These are phyloP conservation scores for Terana coerulea DNA, from an alignment of 768 basidiomycete species.

Conservation along the genomic window DNA sequence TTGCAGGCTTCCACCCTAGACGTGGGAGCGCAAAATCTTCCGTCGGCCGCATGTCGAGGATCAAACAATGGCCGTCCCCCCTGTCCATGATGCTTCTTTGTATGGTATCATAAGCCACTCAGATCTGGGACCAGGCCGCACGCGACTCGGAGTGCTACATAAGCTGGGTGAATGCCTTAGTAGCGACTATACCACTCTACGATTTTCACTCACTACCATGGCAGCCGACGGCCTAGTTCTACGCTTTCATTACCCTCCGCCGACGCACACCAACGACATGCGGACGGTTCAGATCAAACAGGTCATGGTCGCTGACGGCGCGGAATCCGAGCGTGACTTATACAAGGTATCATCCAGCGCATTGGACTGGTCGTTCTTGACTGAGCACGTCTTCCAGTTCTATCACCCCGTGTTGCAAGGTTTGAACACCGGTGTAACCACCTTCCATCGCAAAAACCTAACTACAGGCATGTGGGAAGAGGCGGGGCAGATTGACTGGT, in stretches of 20 bases:
- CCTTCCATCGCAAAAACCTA: constrained; percentile 45
- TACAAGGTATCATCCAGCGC: constrained; percentile 36
- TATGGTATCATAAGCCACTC: neutral
- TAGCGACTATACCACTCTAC: too few relatives aligned
- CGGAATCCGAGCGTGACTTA: constrained; percentile 30
- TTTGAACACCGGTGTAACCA: neutral
- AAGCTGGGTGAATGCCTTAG: too few relatives aligned
- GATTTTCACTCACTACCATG: constrained; percentile 19
- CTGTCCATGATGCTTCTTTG: neutral
- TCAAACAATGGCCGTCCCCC: neutral
- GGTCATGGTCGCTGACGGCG: constrained; percentile 24
- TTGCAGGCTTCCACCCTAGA: neutral
- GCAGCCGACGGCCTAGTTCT: constrained; percentile 35
- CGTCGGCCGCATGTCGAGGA: neutral
- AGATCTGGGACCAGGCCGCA: too few relatives aligned
- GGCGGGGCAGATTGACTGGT: constrained; percentile 54
- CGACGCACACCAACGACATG: constrained; percentile 29
- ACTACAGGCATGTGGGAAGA: constrained; percentile 43
- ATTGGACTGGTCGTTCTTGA: neutral
- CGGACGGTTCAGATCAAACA: constrained; percentile 43
- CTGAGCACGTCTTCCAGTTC: constrained; percentile 12
- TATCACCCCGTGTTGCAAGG: constrained; percentile 8
- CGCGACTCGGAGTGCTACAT: too few relatives aligned
- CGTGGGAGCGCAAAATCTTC: neutral
- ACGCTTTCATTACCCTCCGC: constrained; percentile 32